Base-by-base conservation (phyloP, 73 alveolate genomes). In the Urostyla sp. region DNA sequence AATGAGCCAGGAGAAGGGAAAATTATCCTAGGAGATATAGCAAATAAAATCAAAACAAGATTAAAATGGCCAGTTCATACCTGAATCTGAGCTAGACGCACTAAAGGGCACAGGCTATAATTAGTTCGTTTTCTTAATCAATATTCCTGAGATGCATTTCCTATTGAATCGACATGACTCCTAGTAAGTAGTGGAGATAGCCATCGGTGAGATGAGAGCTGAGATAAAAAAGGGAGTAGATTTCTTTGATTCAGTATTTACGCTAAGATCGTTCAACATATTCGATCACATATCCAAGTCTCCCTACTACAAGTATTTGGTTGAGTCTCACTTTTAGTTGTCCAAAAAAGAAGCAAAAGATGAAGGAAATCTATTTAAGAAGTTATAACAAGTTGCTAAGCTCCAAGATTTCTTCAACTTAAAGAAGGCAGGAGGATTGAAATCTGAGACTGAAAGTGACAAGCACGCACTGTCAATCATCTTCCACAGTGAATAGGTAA, bases 111-210 rank as follows among this genome's bases (percentile, higher is more conserved):
- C 80, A 40, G 80, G 44, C 1, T 81, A 61, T 50, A 73, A 30
- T 8, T 28, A 45, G 28, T 49, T 72, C 38, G 82, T 35, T 21
- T 16, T 52, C 18, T 13, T 31, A 28, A 32, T 81, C 30, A 18
- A 50, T 38, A 81, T 81, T 21, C 91, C 91, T 8, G 75, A 69
- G 55, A 31, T 60, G 15, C 57, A 59, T 3, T 27, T 66, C 49
- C 74, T 81, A 4, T 11, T 81, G 0, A 31, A 48, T 21, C 67
- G 52, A 51, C 61, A 67, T 11, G 91, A 81, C 51, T 72, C 45
- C 27, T 21, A 23, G 11, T 15, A 77, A 20, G 23, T 81, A 18
- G 43, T 81, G 6, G 91, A 81, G 52, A 23, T 81, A 38, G 49
- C 24, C 57, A 57, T 77, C 46, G 52, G 46, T 7, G 73, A 76